phyloP scores from a whole-genome alignment of 257 asterid species.

The Ophiorrhiza pumila region DNA sequence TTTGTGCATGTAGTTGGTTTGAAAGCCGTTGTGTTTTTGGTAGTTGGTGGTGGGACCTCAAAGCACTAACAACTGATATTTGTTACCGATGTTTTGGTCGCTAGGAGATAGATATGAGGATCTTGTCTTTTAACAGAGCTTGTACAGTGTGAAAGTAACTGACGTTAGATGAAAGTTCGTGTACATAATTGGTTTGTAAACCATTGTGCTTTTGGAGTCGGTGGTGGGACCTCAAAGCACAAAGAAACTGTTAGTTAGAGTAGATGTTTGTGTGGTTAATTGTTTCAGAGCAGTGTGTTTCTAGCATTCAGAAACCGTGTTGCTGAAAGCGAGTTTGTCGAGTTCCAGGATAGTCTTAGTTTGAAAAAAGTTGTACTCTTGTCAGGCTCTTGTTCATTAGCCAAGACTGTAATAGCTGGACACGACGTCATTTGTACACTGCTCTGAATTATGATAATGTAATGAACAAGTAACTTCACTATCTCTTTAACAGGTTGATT shows the following conservation, averaged over 20 bases:
- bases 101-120: too few species aligned
- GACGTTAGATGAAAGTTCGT: too few species aligned
- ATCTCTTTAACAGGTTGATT: not conserved
- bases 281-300: not conserved
- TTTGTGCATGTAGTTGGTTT: too few species aligned
- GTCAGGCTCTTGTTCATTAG: not conserved
- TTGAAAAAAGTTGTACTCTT: not conserved
- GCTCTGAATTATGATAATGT: not conserved
- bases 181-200: too few species aligned
- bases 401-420: not conserved
- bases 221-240: not conserved
- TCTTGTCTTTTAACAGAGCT: too few species aligned
- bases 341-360: not conserved
- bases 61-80: too few species aligned
- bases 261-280: not conserved
- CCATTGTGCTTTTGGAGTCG: not conserved
- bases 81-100: too few species aligned
- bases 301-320: too few species aligned
- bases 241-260: not conserved
- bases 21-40: too few species aligned
- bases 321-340: not conserved
- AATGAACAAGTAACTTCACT: not conserved
- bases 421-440: not conserved
- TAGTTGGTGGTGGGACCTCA: too few species aligned
- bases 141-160: too few species aligned